A percentile compares a stretch with the other conserved stretches of the same genome.
These are phyloP conservation scores for sorghum (Sorghum bicolor) DNA, from an alignment of 176 grass and related monocot genomes.

Conservation along the genomic window Sorghum_bicolor_NCBIv3 NC_012873.2:13824001-13824500, in stretches of 20 bases:
- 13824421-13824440: slow-evolving; percentile 4
- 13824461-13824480: background rate
- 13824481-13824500: background rate
- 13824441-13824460: background rate
- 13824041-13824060: background rate
- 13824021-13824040: background rate
- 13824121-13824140: no score
- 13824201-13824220: background rate
- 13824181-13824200: background rate
- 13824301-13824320: background rate
- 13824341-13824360: background rate
- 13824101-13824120: background rate
- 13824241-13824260: background rate
- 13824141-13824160: background rate
- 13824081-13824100: background rate
- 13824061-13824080: background rate
- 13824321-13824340: background rate
- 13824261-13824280: background rate
- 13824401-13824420: background rate
- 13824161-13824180: background rate
- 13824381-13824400: background rate
- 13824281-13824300: background rate
- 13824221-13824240: background rate
- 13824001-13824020: background rate
- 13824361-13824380: background rate